These are phyloP conservation scores for Andrographis paniculata DNA, from an alignment of 305 asterid species.

Conservation along the genomic window DNA sequence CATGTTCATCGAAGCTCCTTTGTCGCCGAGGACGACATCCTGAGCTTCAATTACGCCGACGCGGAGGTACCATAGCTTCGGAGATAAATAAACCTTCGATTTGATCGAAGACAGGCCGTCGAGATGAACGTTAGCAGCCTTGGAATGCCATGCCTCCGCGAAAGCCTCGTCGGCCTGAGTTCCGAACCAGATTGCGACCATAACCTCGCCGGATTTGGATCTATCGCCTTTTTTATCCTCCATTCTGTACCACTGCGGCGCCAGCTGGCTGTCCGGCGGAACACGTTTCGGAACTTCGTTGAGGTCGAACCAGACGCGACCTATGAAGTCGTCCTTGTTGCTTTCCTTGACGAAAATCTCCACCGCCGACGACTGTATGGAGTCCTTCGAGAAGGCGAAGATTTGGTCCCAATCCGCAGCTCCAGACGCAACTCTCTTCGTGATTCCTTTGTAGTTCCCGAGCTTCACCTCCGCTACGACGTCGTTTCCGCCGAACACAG, in stretches of 20 bases:
- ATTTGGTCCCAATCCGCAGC: constrained; percentile 73
- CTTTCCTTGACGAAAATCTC: constrained; percentile 60
- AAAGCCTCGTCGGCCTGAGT: constrained; percentile 96
- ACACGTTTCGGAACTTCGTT: constrained; percentile 78
- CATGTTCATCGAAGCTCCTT: constrained; percentile 42
- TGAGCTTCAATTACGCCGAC: constrained; percentile 82
- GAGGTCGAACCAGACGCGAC: constrained; percentile 78
- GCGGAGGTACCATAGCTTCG: constrained; percentile 79
- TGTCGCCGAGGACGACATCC: constrained; percentile 56
- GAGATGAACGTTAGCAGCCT: constrained; percentile 60
- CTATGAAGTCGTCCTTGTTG: constrained; percentile 65
- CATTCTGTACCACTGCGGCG: constrained; percentile 90
- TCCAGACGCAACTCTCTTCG: constrained; percentile 44
- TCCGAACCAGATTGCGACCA: constrained; percentile 82
- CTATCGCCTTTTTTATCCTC: constrained; percentile 78
- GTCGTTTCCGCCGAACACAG: constrained; percentile 49
- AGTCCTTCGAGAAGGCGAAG: constrained; percentile 76
- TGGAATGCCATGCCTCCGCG: constrained; percentile 90
- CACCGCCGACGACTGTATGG: constrained; percentile 62
- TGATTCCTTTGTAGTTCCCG: constrained; percentile 71
- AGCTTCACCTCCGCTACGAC: constrained; percentile 79
- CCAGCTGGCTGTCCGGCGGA: constrained; percentile 82
- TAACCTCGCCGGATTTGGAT: constrained; percentile 52
- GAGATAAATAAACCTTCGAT: constrained; percentile 80
- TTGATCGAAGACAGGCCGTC: constrained; percentile 65